Conservation (phyloP, 164 flowering plant species). For the Stephania cephalantha region DNA sequence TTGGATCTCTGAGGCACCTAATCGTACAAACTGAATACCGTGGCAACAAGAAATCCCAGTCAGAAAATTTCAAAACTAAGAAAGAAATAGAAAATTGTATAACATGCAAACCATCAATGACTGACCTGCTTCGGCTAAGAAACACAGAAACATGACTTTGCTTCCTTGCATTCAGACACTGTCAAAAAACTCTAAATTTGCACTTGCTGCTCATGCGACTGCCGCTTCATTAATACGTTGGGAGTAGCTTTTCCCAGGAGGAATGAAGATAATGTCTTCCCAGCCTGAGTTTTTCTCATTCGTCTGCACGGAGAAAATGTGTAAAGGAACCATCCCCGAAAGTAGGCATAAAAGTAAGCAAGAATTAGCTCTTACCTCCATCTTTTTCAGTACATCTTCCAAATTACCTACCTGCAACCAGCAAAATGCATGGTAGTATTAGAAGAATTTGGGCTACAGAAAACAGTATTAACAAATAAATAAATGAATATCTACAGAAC, state of each 20-base stretch:
- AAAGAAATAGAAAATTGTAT: not conserved
- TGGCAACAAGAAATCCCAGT: not conserved
- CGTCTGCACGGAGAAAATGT: constrained; percentile 35
- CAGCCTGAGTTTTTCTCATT: constrained; percentile 82
- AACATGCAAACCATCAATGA: not conserved
- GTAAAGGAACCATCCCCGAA: not conserved
- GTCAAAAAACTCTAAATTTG: not conserved
- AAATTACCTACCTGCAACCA: constrained; percentile 75
- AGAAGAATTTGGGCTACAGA: not conserved
- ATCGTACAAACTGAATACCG: constrained; percentile 10
- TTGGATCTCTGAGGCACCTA: constrained; percentile 10
- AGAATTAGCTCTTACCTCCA: constrained; percentile 59
- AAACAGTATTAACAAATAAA: not conserved
- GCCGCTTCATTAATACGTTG: constrained; percentile 72
- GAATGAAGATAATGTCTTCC: constrained; percentile 92
- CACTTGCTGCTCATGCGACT: constrained; percentile 32
- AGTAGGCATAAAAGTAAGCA: not conserved
- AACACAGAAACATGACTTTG: constrained; percentile 3
- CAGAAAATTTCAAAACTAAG: not conserved
- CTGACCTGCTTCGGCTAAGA: constrained; percentile 25
- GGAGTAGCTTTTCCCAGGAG: constrained; percentile 86
- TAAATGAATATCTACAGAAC: not conserved
- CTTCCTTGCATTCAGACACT: constrained; percentile 11
- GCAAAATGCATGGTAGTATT: constrained; percentile 3
- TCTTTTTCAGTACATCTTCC: constrained; percentile 88